Evolutionary conservation across 345 rosid genomes (phyloP).

Genomic region (Eucalyptus pumila): DNA sequence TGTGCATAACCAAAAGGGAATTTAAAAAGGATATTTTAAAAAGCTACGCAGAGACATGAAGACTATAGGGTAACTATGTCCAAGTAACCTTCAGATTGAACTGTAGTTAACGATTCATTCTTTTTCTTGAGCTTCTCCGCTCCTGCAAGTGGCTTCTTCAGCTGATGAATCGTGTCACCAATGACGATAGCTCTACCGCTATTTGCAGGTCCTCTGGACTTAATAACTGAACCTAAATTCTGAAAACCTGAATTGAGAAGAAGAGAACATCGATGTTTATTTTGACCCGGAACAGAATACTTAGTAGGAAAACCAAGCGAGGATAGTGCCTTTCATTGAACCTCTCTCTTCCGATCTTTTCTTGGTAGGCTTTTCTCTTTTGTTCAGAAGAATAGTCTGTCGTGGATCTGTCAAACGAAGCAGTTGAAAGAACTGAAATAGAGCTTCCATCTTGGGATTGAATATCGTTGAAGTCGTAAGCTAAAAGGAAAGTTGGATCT

Average conservation of each 20-base stretch:
- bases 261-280: too few species aligned
- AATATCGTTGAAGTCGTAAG: not conserved
- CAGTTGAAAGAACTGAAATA: not conserved
- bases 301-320: too few species aligned
- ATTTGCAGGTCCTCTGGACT: not conserved
- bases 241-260: not conserved
- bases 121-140: not conserved
- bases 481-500: not conserved
- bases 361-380: not conserved
- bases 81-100: not conserved
- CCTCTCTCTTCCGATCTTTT: not conserved
- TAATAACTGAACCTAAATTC: not conserved
- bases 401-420: not conserved
- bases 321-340: not conserved
- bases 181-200: not conserved
- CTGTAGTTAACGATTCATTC: not conserved
- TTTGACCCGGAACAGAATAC: not conserved
- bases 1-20: not conserved
- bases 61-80: not conserved
- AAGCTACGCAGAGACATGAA: not conserved
- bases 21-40: not conserved
- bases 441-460: not conserved
- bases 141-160: not conserved
- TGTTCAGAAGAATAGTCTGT: not conserved
- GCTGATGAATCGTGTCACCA: not conserved